Evolutionary conservation across 306 rosid species (phyloP).

Genomic region (Arachis stenosperma): DNA sequence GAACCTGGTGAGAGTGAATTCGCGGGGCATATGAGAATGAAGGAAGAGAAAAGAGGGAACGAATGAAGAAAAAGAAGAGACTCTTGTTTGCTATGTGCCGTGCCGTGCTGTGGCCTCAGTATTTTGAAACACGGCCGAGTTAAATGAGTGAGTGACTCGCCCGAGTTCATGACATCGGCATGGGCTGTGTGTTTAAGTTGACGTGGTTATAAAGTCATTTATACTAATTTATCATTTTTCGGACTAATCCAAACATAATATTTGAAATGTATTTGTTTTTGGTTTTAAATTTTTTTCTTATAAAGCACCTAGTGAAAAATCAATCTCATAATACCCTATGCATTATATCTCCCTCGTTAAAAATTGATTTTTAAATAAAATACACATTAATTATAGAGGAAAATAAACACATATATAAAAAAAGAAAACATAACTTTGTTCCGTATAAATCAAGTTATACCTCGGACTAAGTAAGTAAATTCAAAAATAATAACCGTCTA

Average conservation of each 20-base stretch:
- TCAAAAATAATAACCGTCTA: too few relatives aligned
- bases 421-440: too few relatives aligned
- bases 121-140: conserved; percentile 36
- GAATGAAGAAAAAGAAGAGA: conserved; percentile 30
- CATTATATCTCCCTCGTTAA: too few relatives aligned
- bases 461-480: too few relatives aligned
- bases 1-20: conserved; percentile 52
- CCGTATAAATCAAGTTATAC: too few relatives aligned
- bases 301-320: too few relatives aligned
- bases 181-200: conserved; percentile 19
- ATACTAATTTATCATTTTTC: neutral
- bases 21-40: neutral
- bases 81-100: neutral
- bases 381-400: too few relatives aligned
- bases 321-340: too few relatives aligned
- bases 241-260: neutral
- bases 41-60: conserved; percentile 19
- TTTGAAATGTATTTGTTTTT: neutral
- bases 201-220: conserved; percentile 24
- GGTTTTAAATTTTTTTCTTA: too few relatives aligned
- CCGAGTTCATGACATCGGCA: conserved; percentile 18
- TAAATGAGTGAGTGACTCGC: conserved; percentile 32
- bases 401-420: too few relatives aligned
- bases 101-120: neutral
- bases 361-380: too few relatives aligned